Evolutionary conservation across 2,329 filamentous ascomycete genomes (phyloP).

Genomic region (Immersiporthe knoxdaviesiana): DNA sequence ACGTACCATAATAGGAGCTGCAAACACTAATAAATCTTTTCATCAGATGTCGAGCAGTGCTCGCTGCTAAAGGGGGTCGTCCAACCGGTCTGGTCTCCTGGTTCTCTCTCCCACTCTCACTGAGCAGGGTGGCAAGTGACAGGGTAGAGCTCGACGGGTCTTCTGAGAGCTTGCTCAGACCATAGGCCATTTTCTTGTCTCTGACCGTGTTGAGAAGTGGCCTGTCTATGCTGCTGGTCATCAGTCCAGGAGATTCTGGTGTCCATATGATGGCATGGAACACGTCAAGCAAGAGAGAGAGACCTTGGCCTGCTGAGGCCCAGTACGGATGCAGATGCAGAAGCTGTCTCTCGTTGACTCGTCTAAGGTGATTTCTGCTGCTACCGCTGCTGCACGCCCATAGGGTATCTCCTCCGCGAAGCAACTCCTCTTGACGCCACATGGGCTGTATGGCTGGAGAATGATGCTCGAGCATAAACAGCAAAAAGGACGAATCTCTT

Average conservation of each 20-base stretch:
- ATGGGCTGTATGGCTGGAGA: neutral
- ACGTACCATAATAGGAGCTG: no score
- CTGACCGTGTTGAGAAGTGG: neutral
- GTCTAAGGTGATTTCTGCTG: neutral
- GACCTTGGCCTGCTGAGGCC: no score
- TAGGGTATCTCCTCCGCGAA: conserved; percentile 12
- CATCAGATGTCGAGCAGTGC: no score
- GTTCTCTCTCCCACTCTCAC: no score
- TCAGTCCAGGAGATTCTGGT: neutral
- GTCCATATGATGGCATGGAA: neutral
- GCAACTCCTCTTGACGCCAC: conserved; percentile 1
- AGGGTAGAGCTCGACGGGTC: neutral
- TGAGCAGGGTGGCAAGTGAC: neutral
- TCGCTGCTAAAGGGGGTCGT: no score
- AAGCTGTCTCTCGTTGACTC: neutral
- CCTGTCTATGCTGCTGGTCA: neutral
- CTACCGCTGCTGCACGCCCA: neutral
- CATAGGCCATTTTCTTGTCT: neutral
- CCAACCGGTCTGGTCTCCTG: no score
- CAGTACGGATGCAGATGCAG: no score
- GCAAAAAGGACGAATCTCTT: neutral
- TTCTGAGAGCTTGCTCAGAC: neutral
- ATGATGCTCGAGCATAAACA: neutral
- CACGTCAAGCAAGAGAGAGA: neutral
- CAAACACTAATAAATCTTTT: no score